These are phyloP conservation scores for Dendrocalamus latiflorus DNA, from an alignment of 202 grass and related monocot species.

Conservation along the genomic window DNA sequence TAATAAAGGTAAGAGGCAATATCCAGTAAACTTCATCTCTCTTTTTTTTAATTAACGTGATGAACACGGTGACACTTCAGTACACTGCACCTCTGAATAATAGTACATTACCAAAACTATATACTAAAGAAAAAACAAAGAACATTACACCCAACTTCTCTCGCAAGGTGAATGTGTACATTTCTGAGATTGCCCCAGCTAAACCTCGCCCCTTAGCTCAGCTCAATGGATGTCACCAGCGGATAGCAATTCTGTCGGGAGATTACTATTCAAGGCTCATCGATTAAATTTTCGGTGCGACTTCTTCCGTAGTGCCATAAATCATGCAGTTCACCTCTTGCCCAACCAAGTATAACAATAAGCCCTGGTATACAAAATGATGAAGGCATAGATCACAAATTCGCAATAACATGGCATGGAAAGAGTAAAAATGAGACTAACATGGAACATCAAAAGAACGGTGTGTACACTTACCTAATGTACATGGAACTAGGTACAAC, in stretches of 20 bases:
- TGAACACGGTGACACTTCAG: neutral
- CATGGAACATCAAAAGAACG: neutral
- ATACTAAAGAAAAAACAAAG: neutral
- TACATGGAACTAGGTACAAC: slow-evolving; percentile 89
- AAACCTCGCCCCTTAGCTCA: neutral
- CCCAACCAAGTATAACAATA: slow-evolving; percentile 69
- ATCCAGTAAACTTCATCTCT: too few relatives aligned
- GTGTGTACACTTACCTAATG: slow-evolving; percentile 47
- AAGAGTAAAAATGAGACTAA: neutral
- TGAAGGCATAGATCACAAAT: neutral
- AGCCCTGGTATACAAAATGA: slow-evolving; percentile 36
- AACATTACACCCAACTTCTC: neutral
- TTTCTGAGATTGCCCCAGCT: neutral
- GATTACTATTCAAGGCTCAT: slow-evolving; percentile 41
- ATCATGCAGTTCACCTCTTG: slow-evolving; percentile 71
- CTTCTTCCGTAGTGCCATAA: slow-evolving; percentile 81
- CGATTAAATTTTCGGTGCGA: slow-evolving; percentile 20
- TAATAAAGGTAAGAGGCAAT: too few relatives aligned
- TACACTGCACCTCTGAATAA: neutral
- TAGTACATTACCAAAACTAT: neutral
- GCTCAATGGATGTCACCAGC: neutral
- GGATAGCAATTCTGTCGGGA: neutral
- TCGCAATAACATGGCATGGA: neutral
- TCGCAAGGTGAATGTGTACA: neutral
- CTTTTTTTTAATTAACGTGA: neutral